Base-by-base conservation (phyloP, 2,329 filamentous ascomycete species). In the Paraphoma sp. region DNA sequence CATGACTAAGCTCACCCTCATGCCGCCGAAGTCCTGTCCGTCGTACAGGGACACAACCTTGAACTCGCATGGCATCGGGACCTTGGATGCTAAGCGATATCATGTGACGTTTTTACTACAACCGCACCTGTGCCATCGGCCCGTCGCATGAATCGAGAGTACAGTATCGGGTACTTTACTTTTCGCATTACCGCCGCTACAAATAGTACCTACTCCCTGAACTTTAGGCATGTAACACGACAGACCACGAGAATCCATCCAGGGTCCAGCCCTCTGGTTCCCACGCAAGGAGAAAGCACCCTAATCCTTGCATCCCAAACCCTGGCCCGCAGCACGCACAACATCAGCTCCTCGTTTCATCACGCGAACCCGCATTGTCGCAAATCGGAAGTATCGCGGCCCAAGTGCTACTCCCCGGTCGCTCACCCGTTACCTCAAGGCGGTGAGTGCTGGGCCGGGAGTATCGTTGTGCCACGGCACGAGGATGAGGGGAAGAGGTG, bases 381-480 rank as follows among this genome's bases (percentile, higher is more conserved):
- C 38, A 31, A 45, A 23, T 52, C 51, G 56, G 51, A 58, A 58
- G 56, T 48, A 52, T 41, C 30, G 48, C 48, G 45, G 56, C 56
- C 56, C 51, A 58, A 58, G 56, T 59, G 38, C 52, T 23, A 55
- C 53, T 36, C 16, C n/a, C 23, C 28, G 49, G 23, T 45, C 6
- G 36, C 3, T 9, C 11, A 33, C 33, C 51, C 45, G 45, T 6
- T 36, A 36, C 33, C 33, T 36, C 33, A 36, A 36, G 48, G 41
- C 33, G 45, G 30, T 31, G 51, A 48, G 42, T 6, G 45, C 16
- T 42, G 28, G 10, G 28, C 44, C 44, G 29, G 6, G 16, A 28
- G 45, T 23, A 23, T 23, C 23, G 23, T 23, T 23, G 23, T 23
- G 23, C 23, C 23, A 23, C 23, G 23, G 23, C 23, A 23, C 23